phyloP scores from a whole-genome alignment of 179 eudicot genomes.

The Pouteria campechiana region DNA sequence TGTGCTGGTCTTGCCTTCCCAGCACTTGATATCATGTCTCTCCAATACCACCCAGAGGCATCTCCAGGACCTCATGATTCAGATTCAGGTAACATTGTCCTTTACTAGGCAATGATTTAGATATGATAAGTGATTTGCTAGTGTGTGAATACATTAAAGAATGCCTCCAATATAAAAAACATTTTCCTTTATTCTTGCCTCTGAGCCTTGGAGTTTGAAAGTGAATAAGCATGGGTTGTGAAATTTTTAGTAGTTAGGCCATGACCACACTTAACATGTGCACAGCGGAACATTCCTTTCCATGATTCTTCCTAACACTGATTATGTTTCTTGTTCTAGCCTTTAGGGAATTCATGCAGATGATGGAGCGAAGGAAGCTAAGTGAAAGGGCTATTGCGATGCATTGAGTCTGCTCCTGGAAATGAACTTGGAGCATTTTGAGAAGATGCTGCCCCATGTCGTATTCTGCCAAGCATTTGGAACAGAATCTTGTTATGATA shows the following conservation, averaged over 20 bases:
- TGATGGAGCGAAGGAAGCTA: slow-evolving; percentile 57
- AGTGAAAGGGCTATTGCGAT: slow-evolving; percentile 11
- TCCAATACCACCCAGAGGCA: slow-evolving; percentile 93
- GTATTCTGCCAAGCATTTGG: too few species aligned
- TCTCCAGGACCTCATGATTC: slow-evolving; percentile 98
- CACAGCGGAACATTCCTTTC: too few species aligned
- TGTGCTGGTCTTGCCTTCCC: slow-evolving; percentile 94
- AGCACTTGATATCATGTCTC: slow-evolving; percentile 71
- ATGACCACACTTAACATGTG: too few species aligned
- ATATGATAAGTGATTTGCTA: neutral
- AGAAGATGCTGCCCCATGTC: too few species aligned
- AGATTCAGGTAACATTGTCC: slow-evolving; percentile 48
- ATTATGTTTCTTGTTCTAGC: slow-evolving; percentile 19
- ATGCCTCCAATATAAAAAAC: neutral
- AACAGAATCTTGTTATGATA: too few species aligned
- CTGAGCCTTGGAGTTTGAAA: neutral
- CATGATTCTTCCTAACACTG: neutral
- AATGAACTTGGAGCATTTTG: too few species aligned
- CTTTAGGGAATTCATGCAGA: slow-evolving; percentile 56
- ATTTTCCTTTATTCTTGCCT: neutral
- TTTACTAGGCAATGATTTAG: neutral
- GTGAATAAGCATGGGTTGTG: neutral
- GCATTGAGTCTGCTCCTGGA: too few species aligned
- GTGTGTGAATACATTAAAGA: neutral
- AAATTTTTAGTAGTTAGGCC: too few species aligned